Evolutionary conservation across 139 green algal species (phyloP).

Genomic region (Micractinium sp.): DNA sequence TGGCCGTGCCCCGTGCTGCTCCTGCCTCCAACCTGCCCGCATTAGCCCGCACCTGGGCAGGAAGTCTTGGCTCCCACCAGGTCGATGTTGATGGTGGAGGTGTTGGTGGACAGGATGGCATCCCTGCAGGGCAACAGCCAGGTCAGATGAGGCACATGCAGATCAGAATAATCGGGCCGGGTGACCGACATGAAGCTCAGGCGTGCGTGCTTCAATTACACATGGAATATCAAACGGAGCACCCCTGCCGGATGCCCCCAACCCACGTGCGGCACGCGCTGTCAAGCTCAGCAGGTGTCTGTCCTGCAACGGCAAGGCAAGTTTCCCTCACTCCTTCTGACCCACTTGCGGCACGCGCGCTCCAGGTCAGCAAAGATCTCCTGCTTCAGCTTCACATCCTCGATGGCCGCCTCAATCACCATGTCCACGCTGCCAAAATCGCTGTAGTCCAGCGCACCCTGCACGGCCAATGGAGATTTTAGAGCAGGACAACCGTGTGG

Average conservation of each 20-base stretch:
- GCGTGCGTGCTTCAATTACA: no score
- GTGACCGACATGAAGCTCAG: no score
- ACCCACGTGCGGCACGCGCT: no score
- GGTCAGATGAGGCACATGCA: neutral
- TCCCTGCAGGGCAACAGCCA: constrained; percentile 43
- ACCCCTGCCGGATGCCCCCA: no score
- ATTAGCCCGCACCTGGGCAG: neutral
- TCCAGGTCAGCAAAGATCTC: constrained; percentile 87
- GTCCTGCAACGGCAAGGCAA: no score
- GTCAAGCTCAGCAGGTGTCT: neutral
- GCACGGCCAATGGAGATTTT: no score
- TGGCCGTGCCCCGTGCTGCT: neutral
- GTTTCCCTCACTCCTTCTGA: no score
- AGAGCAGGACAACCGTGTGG: no score
- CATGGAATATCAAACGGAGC: no score
- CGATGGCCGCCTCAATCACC: constrained; percentile 98
- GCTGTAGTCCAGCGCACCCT: constrained; percentile 82
- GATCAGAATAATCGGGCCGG: no score
- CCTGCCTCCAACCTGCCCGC: neutral
- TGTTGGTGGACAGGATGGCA: constrained; percentile 98
- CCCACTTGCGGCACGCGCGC: constrained; percentile 57
- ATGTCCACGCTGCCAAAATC: constrained; percentile 90
- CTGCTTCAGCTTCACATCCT: constrained; percentile 96
- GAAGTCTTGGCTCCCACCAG: constrained; percentile 75
- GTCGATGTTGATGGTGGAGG: constrained; percentile 97